A percentile compares a stretch with the other conserved stretches of the same genome.
Evolutionary conservation across 2,329 filamentous ascomycete genomes (phyloP).

Genomic region (Paracoccidioides lutzii): DNA sequence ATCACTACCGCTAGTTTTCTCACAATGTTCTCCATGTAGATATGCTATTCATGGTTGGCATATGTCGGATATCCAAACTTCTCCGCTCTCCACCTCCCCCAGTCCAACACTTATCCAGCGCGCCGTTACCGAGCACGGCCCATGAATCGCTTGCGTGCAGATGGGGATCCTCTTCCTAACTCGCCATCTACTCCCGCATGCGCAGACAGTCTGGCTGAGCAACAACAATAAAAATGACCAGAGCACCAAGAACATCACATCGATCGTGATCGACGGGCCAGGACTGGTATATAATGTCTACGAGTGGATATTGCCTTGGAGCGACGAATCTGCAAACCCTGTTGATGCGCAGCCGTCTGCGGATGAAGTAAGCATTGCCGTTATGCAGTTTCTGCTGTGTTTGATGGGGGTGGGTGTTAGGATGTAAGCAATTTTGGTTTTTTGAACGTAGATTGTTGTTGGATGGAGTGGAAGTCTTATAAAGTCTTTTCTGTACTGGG

Average conservation of each 20-base stretch:
- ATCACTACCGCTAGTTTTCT: no score
- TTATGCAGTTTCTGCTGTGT: constrained; percentile 50
- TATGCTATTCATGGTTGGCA: no score
- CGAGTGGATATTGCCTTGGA: constrained; percentile 39
- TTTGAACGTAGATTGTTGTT: not conserved
- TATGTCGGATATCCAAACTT: no score
- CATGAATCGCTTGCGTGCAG: constrained; percentile 11
- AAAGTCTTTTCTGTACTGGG: constrained; percentile 4
- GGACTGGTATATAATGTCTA: constrained; percentile 64
- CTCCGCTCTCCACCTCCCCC: not conserved
- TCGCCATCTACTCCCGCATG: constrained; percentile 42
- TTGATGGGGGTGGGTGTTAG: constrained; percentile 43
- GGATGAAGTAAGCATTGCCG: constrained; percentile 45
- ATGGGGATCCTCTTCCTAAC: constrained; percentile 52
- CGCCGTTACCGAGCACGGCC: not conserved
- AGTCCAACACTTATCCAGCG: not conserved
- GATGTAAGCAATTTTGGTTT: constrained; percentile 40
- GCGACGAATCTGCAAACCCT: constrained; percentile 30
- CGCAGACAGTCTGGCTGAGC: constrained; percentile 30
- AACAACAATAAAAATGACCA: constrained; percentile 6
- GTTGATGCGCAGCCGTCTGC: constrained; percentile 49
- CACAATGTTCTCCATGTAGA: no score
- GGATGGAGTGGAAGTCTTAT: not conserved
- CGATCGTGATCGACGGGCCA: constrained; percentile 60
- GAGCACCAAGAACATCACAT: constrained; percentile 10